Base-by-base conservation (phyloP, 2,329 filamentous ascomycete genomes). In the Fusarium sp. region DNA sequence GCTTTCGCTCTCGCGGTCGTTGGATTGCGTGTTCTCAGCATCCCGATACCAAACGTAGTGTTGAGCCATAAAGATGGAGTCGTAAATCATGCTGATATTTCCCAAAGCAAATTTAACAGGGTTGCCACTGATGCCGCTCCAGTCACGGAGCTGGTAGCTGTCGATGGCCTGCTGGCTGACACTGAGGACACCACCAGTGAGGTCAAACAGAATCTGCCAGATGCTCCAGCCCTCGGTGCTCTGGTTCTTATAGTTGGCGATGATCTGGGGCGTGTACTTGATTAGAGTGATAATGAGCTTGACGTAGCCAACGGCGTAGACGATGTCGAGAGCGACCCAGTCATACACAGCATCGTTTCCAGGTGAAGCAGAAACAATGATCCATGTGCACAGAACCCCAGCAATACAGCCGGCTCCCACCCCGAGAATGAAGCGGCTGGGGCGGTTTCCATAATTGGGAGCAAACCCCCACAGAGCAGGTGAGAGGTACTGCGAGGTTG, bases 201-300 rank as follows among this genome's bases (percentile, higher is more conserved):
- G 86, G 78, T 98, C 96, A 12, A 98, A 85, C 48, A 97, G 82
- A 74, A 98, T 94, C 78, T 94, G 91, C 66, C 83, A 83, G 71
- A 98, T 98, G 74, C 89, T 92, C 94, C 95, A 98, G 40, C 96
- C 96, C 22, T 87, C 82, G 1, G 96, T 98, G 60, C 93, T 97
- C 77, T 91, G 88, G 75, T 95, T 94, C 74, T 90, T 89, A 78
- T 91, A 94, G 83, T 98, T 98, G 73, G 91, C 86, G 75, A 92
- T 85, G 40, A 92, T 89, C 84, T 97, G 94, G 8, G 96, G 96
- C 48, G 93, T 90, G 81, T 98, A 98, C 82, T 99, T 99, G 81
- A 97, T 87, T 27, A 98, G 83, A 0, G 95, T 97, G 71, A 97
- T 88, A 58, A 94, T 80, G 34, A 99, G 85, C 82, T 99, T 99